Evolutionary conservation across 2,329 filamentous ascomycete genomes (phyloP), one percentile per base, ranked within the genome.

Genomic region (Colletotrichum sp.): DNA sequence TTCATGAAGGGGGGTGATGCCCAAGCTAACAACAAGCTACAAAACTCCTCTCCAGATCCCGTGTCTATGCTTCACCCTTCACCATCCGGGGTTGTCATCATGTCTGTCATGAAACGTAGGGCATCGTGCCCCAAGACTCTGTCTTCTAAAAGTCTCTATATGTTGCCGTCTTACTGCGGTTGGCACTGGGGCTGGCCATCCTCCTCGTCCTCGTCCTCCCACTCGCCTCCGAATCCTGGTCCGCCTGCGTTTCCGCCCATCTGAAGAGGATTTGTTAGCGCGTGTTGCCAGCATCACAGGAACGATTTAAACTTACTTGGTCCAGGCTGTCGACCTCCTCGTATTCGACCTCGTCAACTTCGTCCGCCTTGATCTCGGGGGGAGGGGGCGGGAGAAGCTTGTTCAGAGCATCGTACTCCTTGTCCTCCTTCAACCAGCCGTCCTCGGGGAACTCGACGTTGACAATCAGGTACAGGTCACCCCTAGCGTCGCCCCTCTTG

Each of bases 371-470:
- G 77, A 96, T 93, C 12, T 90, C 86, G 6, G 90, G 86, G 1
- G 86, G 82, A 1, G 91, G 90, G 12, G 91, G 87, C 1, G 97
- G 97, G 15, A 99, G 89, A 32, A 98, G 89, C 80, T 95, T 94
- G 80, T 91, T 88, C 73, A 99, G 88, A 61, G 91, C 90, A 71
- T 93, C 91, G 75, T 96, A 91, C 1, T 92, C 89, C 15, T 91
- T 90, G n/a, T 95, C 91, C 72, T 94, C 90, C 78, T 91, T 88
- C 74, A 96, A 88, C 95, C 96, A 98, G 30, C 93, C 94, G 80
- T 96, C 93, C 79, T 96, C 92, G 4, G 97, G 97, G 87, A 98
- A 98, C 70, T 95, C 91, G 77, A 99, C 91, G 80, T 97, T 93
- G 78, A 98, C 93, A 48, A 94, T 87, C 56, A 99, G 89, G 85